Conservation (phyloP, 257 asterid genomes). For the Solanum bulbocastanum region DNA sequence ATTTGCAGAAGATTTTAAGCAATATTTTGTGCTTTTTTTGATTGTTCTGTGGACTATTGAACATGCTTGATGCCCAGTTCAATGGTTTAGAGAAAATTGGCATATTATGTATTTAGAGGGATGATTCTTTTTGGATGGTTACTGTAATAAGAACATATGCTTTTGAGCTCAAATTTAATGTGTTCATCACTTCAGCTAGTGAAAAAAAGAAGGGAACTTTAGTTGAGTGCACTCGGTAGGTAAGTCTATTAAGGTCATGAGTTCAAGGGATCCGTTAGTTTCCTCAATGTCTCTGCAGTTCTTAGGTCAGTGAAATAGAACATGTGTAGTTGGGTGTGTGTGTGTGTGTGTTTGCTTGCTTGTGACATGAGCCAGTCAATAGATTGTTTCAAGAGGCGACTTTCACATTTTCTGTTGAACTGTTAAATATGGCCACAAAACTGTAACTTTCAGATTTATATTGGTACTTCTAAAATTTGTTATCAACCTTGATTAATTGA, state of each 20-base stretch:
- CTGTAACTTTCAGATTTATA: background rate
- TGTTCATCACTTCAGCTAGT: background rate
- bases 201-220: background rate
- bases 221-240: background rate
- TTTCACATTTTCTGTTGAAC: background rate
- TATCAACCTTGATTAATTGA: background rate
- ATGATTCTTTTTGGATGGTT: background rate
- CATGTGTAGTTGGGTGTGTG: background rate
- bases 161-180: background rate
- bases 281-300: background rate
- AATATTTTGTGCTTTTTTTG: background rate
- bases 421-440: background rate
- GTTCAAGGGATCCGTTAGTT: background rate
- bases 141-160: background rate
- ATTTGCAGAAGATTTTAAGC: slow-evolving; percentile 1
- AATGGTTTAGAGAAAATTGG: background rate
- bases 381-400: background rate
- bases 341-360: background rate
- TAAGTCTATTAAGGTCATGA: background rate
- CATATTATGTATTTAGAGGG: background rate
- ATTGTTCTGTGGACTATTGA: slow-evolving; percentile 5
- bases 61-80: slow-evolving; percentile 6
- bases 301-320: background rate
- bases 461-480: background rate
- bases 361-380: background rate